Conservation (phyloP, 495 filamentous ascomycete genomes). For the Penicillium lividum region DNA sequence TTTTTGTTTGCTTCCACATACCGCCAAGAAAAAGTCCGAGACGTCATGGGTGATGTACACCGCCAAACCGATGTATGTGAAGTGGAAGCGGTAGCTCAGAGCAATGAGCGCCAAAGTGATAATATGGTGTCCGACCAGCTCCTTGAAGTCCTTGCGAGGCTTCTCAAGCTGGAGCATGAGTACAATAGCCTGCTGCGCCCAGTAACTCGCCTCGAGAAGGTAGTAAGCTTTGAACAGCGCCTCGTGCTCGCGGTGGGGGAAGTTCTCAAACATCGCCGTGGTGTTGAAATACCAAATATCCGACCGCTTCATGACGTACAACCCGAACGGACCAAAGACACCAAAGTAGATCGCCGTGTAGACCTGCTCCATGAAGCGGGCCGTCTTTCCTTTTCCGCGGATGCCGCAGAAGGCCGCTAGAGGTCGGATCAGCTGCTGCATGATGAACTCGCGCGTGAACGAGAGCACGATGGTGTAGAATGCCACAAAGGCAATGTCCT, state of each 20-base stretch:
- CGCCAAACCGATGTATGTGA: conserved; percentile 94
- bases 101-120: conserved; percentile 87
- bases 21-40: conserved; percentile 94
- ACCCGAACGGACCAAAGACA: conserved; percentile 78
- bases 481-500: conserved; percentile 82
- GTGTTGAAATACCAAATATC: conserved; percentile 99
- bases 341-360: conserved; percentile 97
- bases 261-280: conserved; percentile 84
- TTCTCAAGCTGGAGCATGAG: conserved; percentile 88
- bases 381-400: conserved; percentile 72
- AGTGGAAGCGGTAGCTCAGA: conserved; percentile 94
- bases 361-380: conserved; percentile 95
- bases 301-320: conserved; percentile 89
- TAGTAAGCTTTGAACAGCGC: conserved; percentile 96
- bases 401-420: conserved; percentile 72
- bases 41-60: conserved; percentile 98
- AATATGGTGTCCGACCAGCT: conserved; percentile 92
- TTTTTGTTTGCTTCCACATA: conserved; percentile 43
- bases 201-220: conserved; percentile 92
- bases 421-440: conserved; percentile 88
- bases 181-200: conserved; percentile 94
- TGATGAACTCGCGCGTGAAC: conserved; percentile 94
- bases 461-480: conserved; percentile 90
- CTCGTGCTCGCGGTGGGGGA: conserved; percentile 84
- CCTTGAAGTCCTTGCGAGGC: conserved; percentile 93